Evolutionary conservation across 805 yeast genomes (phyloP).

Genomic region (Spathaspora girioi): DNA sequence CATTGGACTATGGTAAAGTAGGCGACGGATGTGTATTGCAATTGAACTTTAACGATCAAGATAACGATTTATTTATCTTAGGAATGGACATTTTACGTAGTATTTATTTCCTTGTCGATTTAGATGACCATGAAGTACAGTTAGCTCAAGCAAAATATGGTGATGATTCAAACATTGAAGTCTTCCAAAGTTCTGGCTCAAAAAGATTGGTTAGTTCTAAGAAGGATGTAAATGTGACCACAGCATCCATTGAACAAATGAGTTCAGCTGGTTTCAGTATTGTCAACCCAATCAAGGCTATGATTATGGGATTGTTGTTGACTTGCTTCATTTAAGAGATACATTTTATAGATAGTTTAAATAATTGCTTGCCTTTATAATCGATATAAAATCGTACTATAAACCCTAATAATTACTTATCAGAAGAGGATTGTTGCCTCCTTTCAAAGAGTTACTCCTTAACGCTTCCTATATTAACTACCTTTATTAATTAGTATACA

Average conservation of each 20-base stretch:
- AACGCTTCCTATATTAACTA: background rate
- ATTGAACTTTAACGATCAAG: slow-evolving; percentile 3
- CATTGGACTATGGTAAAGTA: background rate
- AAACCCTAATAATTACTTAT: too few species aligned
- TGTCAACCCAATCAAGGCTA: background rate
- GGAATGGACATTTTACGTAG: slow-evolving; percentile 66
- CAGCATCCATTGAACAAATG: background rate
- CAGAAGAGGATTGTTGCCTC: too few species aligned
- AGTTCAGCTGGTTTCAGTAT: background rate
- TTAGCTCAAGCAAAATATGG: slow-evolving; percentile 36
- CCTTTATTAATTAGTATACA: background rate
- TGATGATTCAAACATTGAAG: slow-evolving; percentile 37
- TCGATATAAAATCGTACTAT: too few species aligned
- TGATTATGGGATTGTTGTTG: background rate
- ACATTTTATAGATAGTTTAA: too few species aligned
- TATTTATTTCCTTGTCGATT: slow-evolving; percentile 62
- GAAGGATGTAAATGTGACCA: background rate
- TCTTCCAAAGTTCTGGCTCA: background rate
- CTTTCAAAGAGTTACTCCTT: too few species aligned
- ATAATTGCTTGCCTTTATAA: too few species aligned
- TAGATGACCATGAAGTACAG: slow-evolving; percentile 53
- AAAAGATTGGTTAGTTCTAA: background rate
- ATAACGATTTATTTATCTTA: slow-evolving; percentile 26
- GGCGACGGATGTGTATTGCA: background rate
- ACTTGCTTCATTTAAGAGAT: background rate